Base-by-base conservation (phyloP, 768 basidiomycete species). In the Gloeostereum incarnatum region DNA sequence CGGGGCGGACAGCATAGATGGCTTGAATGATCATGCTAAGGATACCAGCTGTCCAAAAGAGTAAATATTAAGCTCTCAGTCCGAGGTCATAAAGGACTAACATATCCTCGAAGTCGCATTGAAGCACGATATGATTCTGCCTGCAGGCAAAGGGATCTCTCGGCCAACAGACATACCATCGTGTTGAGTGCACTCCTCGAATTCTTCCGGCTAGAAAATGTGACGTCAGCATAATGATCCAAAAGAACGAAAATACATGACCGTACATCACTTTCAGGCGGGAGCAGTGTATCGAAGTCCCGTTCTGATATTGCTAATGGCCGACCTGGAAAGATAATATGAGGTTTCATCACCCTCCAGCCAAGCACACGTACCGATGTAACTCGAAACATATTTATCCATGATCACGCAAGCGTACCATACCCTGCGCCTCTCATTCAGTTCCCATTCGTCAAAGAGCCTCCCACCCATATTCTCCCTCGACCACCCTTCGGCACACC, bases 401-500 rank as follows among this genome's bases (percentile, higher is more conserved):
- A 88, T 73, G 25, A 83, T 59, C 24, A 85, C 72, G 54, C 86
- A 88, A 20, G 73, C 76, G 61, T 75, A 83, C 85, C 85, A 88
- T 18, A 86, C 76, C 34, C 82, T 60, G 46, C 78, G 68, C 45
- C 86, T 66, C 55, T 82, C 79, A 47, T 80, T 74, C 42, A 85
- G 60, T 57, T 84, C 80, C 53, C 65, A 63, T 38, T 61, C 58
- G 1, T 63, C 66, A 50, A 88, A 87, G 30, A 88, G 48, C 34
- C 45, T 53, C 23, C 51, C 49, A 16, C 48, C 51, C 22, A 76
- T 65, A 11, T 65, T 73, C 39, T 55, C 71, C 19, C 78, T 59
- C 14, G 71, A 70, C 86, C 87, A 90, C 20, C 78, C 75, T 51
- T 89, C 86, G 21, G 88, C 82, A 46, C 69, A 71, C 24, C 84